Conservation (phyloP, 2,329 filamentous ascomycete species). For the Cordyceps pruinosa region DNA sequence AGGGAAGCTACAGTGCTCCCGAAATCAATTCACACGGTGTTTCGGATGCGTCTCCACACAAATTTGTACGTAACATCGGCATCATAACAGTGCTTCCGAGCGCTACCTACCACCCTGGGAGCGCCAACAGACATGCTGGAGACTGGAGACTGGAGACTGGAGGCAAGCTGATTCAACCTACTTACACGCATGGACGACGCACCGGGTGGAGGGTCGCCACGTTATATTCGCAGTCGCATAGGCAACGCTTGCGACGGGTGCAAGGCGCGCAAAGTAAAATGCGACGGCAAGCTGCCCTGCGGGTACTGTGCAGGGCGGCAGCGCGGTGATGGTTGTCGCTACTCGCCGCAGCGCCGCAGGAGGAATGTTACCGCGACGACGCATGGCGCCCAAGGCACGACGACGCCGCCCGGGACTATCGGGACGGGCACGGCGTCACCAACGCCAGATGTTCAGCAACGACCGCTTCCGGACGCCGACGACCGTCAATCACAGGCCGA, state of each 20-base stretch:
- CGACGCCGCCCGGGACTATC: slow-evolving; percentile 4
- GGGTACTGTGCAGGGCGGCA: slow-evolving; percentile 41
- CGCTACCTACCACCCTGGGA: neutral
- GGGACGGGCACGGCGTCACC: neutral
- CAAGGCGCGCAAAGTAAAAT: slow-evolving; percentile 50
- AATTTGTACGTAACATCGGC: neutral
- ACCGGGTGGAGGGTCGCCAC: neutral
- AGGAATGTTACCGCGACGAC: slow-evolving; percentile 19
- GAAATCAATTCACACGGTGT: neutral
- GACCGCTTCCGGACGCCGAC: neutral
- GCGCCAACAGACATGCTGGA: neutral
- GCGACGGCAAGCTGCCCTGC: slow-evolving; percentile 47
- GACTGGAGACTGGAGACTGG: too few species aligned
- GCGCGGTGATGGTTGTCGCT: slow-evolving; percentile 38
- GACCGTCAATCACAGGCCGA: neutral
- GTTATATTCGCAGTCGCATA: slow-evolving; percentile 35
- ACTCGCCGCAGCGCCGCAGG: slow-evolving; percentile 38
- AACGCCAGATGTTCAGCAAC: slow-evolving; percentile 1
- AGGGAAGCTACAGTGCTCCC: neutral
- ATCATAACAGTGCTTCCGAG: slow-evolving; percentile 12
- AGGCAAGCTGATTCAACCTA: neutral
- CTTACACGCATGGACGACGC: slow-evolving; percentile 5
- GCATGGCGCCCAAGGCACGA: neutral
- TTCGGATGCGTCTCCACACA: slow-evolving; percentile 4
- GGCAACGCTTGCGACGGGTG: slow-evolving; percentile 49